Base-by-base conservation (phyloP, 805 yeast genomes). In the Ogataea paraovalis region DNA sequence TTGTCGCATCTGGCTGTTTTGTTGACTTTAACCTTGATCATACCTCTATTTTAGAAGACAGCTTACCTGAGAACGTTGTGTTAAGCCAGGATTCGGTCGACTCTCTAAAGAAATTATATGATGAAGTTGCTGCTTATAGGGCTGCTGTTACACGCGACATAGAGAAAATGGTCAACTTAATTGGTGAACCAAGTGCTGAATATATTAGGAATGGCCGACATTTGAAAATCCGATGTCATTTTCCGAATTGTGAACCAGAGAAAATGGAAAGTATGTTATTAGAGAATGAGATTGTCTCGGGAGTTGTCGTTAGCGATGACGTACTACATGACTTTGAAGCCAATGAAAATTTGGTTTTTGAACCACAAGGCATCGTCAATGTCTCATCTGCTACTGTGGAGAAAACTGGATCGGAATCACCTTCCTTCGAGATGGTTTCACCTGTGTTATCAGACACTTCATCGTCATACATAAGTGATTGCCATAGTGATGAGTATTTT, bases 181-280 rank as follows among this genome's bases (percentile, higher is more conserved):
- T 63, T 41, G 67, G 65, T 12, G 54, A 61, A 3, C 52, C 76
- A 82, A 53, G 89, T 87, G 45, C 53, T 8, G 69, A 85, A 46
- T 71, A 80, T 41, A 65, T 77, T 45, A 71, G 71, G 41, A 58
- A 66, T 34, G 61, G 67, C 12, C 67, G 71, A 27, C 64, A 64
- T 45, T 59, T 67, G 27, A 56, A 81, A 12, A 53, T 63, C 42
- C 61, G 65, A 52, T 44, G 68, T 83, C 53, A 78, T 83, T 87
- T 88, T 67, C 89, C 92, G 30, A 86, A 85, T 60, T 74, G 85
- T 49, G 88, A 85, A 50, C 65, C 73, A 6, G 68, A 62, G 5
- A 80, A 80, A 54, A 77, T 86, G 55, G 84, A 82, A 55, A 50
- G 53, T 19, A 64, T 86, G 49, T 65, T 85, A 49, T 60, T 71